Evolutionary conservation across 2,329 filamentous ascomycete genomes (phyloP).

Genomic region (Huntiella decipiens): DNA sequence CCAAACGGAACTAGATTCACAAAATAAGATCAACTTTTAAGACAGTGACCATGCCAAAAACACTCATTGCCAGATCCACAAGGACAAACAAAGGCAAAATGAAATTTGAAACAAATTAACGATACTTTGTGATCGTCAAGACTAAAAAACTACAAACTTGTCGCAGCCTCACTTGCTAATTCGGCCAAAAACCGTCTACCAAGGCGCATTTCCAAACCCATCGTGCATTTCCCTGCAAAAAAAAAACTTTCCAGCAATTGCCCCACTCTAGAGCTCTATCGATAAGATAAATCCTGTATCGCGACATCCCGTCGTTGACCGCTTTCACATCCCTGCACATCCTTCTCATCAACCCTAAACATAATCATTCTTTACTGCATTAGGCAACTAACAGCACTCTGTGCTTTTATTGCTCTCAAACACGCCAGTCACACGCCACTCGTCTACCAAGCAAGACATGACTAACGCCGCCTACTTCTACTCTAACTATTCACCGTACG

Average conservation of each 20-base stretch:
- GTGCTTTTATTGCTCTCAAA: no score
- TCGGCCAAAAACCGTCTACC: not conserved
- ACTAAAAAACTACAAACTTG: not conserved
- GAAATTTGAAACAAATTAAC: not conserved
- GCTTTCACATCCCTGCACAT: no score
- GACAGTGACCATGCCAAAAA: no score
- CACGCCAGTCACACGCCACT: no score
- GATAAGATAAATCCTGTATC: constrained; percentile 7
- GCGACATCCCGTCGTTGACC: no score
- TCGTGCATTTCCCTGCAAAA: not conserved
- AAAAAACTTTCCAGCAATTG: constrained; percentile 9
- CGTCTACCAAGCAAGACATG: no score
- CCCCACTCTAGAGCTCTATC: constrained; percentile 11
- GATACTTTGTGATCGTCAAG: not conserved
- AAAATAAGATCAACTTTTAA: constrained; percentile 1
- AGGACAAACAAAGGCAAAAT: not conserved
- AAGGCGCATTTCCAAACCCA: no score
- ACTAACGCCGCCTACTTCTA: no score
- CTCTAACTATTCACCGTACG: no score
- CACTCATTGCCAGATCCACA: not conserved
- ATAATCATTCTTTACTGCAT: no score
- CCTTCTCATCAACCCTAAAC: no score
- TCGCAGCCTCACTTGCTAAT: constrained; percentile 2
- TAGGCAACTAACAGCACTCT: no score
- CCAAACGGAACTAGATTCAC: constrained; percentile 1